Percentiles rank a stretch among this genome's conserved stretches.
Conservation (phyloP, 768 basidiomycete species). For the Boletus sp. region DNA sequence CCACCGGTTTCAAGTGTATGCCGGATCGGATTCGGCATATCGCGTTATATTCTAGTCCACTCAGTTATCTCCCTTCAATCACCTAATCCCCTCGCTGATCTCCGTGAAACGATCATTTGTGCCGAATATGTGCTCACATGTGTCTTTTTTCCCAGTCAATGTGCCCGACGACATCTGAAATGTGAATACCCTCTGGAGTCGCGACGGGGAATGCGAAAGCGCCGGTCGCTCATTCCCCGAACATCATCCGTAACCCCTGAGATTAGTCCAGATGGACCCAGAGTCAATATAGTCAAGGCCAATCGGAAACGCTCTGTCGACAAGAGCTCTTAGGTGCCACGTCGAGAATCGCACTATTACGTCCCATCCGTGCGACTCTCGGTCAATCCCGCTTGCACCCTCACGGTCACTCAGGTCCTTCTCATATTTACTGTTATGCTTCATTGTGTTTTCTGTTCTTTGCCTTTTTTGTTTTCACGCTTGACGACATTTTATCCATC, state of each 20-base stretch:
- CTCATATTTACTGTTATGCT: slow-evolving; percentile 17
- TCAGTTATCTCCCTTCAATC: slow-evolving; percentile 22
- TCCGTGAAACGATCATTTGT: slow-evolving; percentile 18
- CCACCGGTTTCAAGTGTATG: slow-evolving; percentile 10
- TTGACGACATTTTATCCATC: slow-evolving; percentile 30
- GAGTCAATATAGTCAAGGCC: slow-evolving; percentile 21
- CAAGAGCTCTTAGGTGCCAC: slow-evolving; percentile 22
- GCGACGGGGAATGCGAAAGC: slow-evolving; percentile 61
- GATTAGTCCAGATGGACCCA: slow-evolving; percentile 23
- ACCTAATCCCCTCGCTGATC: slow-evolving; percentile 27
- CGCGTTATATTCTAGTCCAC: background rate
- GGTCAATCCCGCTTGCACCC: background rate
- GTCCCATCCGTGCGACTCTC: slow-evolving; percentile 10
- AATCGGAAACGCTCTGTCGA: slow-evolving; percentile 30
- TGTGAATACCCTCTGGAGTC: slow-evolving; percentile 75
- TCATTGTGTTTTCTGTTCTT: slow-evolving; percentile 27
- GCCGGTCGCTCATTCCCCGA: slow-evolving; percentile 36
- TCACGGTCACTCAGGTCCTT: slow-evolving; percentile 3
- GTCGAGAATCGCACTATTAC: slow-evolving; percentile 2
- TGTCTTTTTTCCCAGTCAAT: slow-evolving; percentile 52
- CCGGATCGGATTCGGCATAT: slow-evolving; percentile 12
- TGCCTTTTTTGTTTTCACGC: slow-evolving; percentile 4
- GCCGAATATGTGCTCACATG: slow-evolving; percentile 21
- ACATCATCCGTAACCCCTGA: slow-evolving; percentile 27
- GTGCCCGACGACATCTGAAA: slow-evolving; percentile 62